These are phyloP conservation scores for Termitomyces heimii DNA, from an alignment of 768 basidiomycete species.

Conservation along the genomic window DNA sequence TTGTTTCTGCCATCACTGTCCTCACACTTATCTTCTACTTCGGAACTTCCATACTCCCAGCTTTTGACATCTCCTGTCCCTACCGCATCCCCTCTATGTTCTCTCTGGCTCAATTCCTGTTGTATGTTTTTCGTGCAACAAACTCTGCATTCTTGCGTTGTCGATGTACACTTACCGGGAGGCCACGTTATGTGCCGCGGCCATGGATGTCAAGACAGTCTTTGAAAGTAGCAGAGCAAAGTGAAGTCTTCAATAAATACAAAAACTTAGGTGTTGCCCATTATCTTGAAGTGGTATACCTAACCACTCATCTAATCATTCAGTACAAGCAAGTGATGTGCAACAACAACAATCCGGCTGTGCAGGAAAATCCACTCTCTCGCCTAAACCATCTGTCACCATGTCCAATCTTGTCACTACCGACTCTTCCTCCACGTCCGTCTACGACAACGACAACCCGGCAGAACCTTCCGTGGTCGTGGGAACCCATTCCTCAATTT, in stretches of 20 bases:
- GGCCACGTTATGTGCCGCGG: not conserved
- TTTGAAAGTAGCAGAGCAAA: not conserved
- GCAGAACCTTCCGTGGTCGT: not conserved
- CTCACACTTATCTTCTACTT: not conserved
- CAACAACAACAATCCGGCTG: not conserved
- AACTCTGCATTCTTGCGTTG: not conserved
- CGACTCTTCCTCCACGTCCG: not conserved
- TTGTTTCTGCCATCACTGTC: not conserved
- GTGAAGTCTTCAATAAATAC: not conserved
- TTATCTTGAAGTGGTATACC: too few species aligned
- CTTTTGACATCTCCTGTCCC: not conserved
- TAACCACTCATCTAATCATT: not conserved
- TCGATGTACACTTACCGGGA: not conserved
- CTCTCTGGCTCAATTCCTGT: not conserved
- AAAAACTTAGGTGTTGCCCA: not conserved
- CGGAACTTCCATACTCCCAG: not conserved
- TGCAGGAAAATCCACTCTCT: not conserved
- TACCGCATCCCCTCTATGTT: not conserved
- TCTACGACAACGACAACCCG: not conserved
- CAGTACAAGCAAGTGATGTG: not conserved
- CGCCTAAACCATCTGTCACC: not conserved
- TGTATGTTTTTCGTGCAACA: too few species aligned
- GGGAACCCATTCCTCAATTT: not conserved
- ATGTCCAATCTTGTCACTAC: not conserved
- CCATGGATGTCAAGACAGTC: not conserved